phyloP scores from a whole-genome alignment of 2,329 filamentous ascomycete species.

The Fusarium sp. region DNA sequence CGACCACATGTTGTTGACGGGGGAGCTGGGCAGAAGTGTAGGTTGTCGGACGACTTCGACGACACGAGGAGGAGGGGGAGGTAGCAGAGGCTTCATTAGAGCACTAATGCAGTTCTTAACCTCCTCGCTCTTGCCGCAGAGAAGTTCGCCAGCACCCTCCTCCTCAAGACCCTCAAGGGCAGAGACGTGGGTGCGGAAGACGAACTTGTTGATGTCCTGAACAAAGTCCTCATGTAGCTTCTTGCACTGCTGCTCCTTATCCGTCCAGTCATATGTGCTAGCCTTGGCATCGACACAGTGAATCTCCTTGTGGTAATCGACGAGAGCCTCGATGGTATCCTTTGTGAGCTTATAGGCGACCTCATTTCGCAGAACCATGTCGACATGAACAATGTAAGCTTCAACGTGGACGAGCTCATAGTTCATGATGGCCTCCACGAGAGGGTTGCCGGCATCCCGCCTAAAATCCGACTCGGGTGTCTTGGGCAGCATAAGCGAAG shows the following conservation, averaged over 20 bases:
- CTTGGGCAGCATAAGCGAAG: slow-evolving; percentile 93
- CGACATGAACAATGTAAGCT: slow-evolving; percentile 98
- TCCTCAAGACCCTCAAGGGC: slow-evolving; percentile 97
- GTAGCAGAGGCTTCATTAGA: slow-evolving; percentile 88
- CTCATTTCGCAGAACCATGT: slow-evolving; percentile 98
- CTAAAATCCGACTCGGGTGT: slow-evolving; percentile 86
- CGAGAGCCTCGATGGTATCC: slow-evolving; percentile 91
- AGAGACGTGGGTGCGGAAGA: slow-evolving; percentile 88
- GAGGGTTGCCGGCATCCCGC: slow-evolving; percentile 72
- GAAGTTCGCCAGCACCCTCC: slow-evolving; percentile 92
- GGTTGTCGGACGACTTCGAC: slow-evolving; percentile 90
- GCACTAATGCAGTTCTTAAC: slow-evolving; percentile 88
- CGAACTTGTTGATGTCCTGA: slow-evolving; percentile 96
- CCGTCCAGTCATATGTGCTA: slow-evolving; percentile 92
- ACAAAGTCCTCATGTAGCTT: slow-evolving; percentile 97
- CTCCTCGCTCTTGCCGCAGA: slow-evolving; percentile 91
- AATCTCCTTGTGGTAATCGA: slow-evolving; percentile 96
- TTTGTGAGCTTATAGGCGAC: slow-evolving; percentile 97
- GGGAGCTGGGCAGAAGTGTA: slow-evolving; percentile 86
- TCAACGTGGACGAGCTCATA: slow-evolving; percentile 94
- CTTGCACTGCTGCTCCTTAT: slow-evolving; percentile 96
- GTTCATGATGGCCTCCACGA: slow-evolving; percentile 86
- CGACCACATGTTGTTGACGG: slow-evolving; percentile 84
- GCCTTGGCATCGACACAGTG: slow-evolving; percentile 92
- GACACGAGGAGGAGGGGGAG: slow-evolving; percentile 86